Conservation (phyloP, 352 stramenopile genomes). For the Pythium sp. region DNA sequence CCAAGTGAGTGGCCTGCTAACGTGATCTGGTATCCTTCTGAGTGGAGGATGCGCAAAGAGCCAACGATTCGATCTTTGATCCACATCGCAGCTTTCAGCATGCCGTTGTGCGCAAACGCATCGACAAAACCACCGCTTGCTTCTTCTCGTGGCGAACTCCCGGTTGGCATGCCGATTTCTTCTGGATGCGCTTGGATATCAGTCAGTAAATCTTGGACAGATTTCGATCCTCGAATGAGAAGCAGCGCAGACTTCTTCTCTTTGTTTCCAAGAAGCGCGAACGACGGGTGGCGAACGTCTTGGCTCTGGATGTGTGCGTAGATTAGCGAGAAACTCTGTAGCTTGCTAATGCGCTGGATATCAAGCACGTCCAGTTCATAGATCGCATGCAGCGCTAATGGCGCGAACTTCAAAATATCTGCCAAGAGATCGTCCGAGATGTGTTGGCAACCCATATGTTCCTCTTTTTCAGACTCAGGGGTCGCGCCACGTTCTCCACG, state of each 20-base stretch:
- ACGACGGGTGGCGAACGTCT: conserved; percentile 78
- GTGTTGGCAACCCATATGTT: conserved; percentile 48
- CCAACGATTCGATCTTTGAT: conserved; percentile 83
- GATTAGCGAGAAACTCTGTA: conserved; percentile 78
- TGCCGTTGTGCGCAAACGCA: conserved; percentile 84
- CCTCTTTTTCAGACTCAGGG: conserved; percentile 57
- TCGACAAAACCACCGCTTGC: conserved; percentile 74
- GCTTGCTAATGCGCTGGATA: conserved; percentile 77
- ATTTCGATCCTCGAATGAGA: conserved; percentile 83
- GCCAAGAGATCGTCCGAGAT: conserved; percentile 72
- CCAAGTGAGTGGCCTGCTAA: conserved; percentile 82
- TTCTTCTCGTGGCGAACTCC: conserved; percentile 36
- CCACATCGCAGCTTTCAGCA: conserved; percentile 85
- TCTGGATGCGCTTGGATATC: conserved; percentile 84
- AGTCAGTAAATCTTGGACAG: conserved; percentile 80
- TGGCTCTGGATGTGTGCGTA: conserved; percentile 83
- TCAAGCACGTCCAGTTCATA: conserved; percentile 84
- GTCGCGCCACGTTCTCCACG: conserved; percentile 72
- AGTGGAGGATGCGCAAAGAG: conserved; percentile 67
- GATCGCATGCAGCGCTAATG: conserved; percentile 76
- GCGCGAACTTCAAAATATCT: conserved; percentile 72
- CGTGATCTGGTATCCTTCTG: conserved; percentile 79
- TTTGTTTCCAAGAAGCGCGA: conserved; percentile 73
- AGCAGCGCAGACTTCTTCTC: conserved; percentile 79
- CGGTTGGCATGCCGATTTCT: conserved; percentile 53